A percentile compares a stretch with the other conserved stretches of the same genome.
These are phyloP conservation scores for Boletus mariae DNA, from an alignment of 1,284 basidiomycete genomes.

Conservation along the genomic window DNA sequence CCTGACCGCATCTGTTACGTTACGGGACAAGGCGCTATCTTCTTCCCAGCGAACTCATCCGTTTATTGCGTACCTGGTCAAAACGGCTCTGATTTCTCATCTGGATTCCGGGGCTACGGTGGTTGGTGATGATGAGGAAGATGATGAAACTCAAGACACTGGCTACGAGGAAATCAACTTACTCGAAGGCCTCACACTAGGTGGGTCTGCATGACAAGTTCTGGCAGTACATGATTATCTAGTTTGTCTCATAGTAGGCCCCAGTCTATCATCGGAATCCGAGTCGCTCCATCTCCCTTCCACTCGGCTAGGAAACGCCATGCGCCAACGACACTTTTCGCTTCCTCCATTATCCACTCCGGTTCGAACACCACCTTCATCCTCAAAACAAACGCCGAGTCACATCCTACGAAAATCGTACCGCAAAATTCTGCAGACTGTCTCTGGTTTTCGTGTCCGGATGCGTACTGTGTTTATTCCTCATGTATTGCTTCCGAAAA, in stretches of 20 bases:
- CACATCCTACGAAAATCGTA: constrained; percentile 80
- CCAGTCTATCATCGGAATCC: constrained; percentile 41
- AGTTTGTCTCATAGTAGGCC: constrained; percentile 34
- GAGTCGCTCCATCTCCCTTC: constrained; percentile 52
- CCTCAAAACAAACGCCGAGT: constrained; percentile 41
- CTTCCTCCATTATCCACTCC: constrained; percentile 48
- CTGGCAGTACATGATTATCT: not conserved
- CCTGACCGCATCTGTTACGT: constrained; percentile 74
- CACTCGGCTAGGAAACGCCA: constrained; percentile 58
- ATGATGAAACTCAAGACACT: constrained; percentile 38
- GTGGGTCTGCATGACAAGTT: constrained; percentile 33
- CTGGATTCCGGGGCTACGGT: constrained; percentile 21
- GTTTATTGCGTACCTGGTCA: constrained; percentile 46
- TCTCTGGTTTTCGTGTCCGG: constrained; percentile 79
- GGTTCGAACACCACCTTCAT: constrained; percentile 40
- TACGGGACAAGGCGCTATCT: constrained; percentile 66
- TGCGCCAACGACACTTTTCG: constrained; percentile 60
- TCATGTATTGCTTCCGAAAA: constrained; percentile 57
- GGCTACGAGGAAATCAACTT: constrained; percentile 80
- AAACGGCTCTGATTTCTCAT: constrained; percentile 18
- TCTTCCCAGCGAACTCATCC: constrained; percentile 51
- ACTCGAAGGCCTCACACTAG: constrained; percentile 58
- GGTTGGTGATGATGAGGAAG: constrained; percentile 16
- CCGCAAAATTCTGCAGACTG: constrained; percentile 72
- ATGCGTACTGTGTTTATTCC: constrained; percentile 89